A percentile compares a stretch with the other conserved stretches of the same genome.
Evolutionary conservation across 2,329 filamentous ascomycete genomes (phyloP).

Genomic region (Beauveria brongniartii): DNA sequence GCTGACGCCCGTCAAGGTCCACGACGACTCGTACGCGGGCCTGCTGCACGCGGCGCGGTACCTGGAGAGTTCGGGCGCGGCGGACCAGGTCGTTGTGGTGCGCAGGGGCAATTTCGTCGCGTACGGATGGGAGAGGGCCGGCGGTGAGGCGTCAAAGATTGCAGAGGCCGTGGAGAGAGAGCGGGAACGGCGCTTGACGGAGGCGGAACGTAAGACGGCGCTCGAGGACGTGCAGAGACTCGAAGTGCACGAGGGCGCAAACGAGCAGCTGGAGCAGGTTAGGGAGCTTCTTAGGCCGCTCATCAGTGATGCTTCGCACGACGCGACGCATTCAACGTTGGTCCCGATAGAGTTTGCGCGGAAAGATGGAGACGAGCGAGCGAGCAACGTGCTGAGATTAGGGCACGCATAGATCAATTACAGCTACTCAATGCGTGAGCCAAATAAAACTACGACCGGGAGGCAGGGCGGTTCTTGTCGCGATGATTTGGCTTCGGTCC

Average conservation of each 20-base stretch:
- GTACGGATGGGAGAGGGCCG: slow-evolving; percentile 15
- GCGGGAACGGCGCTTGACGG: slow-evolving; percentile 21
- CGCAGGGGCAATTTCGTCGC: slow-evolving; percentile 30
- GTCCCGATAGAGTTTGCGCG: slow-evolving; percentile 17
- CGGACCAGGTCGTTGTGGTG: slow-evolving; percentile 31
- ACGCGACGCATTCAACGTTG: slow-evolving; percentile 12
- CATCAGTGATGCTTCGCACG: slow-evolving; percentile 4
- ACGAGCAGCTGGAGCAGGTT: slow-evolving; percentile 18
- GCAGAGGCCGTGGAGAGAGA: slow-evolving; percentile 19
- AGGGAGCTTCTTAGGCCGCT: slow-evolving; percentile 19
- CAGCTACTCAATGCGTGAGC: too few species aligned
- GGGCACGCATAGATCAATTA: neutral
- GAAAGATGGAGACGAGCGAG: neutral
- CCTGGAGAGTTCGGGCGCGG: slow-evolving; percentile 23
- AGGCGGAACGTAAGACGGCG: slow-evolving; percentile 18
- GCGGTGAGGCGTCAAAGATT: slow-evolving; percentile 14
- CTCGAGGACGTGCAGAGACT: slow-evolving; percentile 20
- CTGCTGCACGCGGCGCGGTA: slow-evolving; percentile 29
- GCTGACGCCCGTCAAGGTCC: slow-evolving; percentile 35
- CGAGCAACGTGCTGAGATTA: slow-evolving; percentile 5
- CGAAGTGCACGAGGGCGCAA: slow-evolving; percentile 15
- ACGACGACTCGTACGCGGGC: slow-evolving; percentile 37
- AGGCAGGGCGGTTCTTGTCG: neutral
- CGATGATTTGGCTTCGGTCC: neutral
- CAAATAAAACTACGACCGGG: neutral